These are phyloP conservation scores for Cryptococcus amylolentus DNA, from an alignment of 1,284 basidiomycete species.

Conservation along the genomic window DNA sequence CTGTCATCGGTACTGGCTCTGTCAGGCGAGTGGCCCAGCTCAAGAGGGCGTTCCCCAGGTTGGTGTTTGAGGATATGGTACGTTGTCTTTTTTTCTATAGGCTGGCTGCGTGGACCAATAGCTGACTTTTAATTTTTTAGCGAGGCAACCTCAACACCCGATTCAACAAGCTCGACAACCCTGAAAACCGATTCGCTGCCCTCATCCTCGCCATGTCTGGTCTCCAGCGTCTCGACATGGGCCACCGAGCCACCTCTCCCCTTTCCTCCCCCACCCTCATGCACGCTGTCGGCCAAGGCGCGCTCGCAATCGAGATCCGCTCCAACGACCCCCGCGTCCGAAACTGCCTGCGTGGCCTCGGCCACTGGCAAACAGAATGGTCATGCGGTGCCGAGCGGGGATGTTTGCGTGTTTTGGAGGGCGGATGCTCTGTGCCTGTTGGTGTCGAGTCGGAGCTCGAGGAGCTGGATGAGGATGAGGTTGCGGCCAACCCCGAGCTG, in stretches of 20 bases:
- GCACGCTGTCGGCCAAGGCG: constrained; percentile 93
- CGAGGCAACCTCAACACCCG: constrained; percentile 64
- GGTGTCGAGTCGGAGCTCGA: constrained; percentile 63
- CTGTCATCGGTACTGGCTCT: constrained; percentile 90
- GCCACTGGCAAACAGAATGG: constrained; percentile 73
- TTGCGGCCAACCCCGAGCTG: not conserved
- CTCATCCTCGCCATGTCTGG: constrained; percentile 93
- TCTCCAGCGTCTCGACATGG: constrained; percentile 74
- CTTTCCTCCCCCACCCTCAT: constrained; percentile 70
- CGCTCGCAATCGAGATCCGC: constrained; percentile 84
- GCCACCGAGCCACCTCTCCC: constrained; percentile 73
- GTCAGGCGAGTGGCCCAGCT: constrained; percentile 90
- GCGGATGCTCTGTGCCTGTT: constrained; percentile 97
- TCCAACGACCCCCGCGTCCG: constrained; percentile 62
- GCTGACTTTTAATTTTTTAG: constrained; percentile 49
- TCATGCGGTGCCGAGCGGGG: constrained; percentile 77
- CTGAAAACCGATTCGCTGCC: constrained; percentile 77
- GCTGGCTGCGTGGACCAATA: not conserved
- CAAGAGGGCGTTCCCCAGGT: constrained; percentile 69
- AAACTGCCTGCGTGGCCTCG: constrained; percentile 63
- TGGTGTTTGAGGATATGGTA: constrained; percentile 87
- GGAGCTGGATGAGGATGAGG: constrained; percentile 24
- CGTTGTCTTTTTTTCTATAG: constrained; percentile 45
- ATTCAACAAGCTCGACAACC: constrained; percentile 83
- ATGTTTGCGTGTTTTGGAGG: constrained; percentile 81